phyloP scores from a whole-genome alignment of 345 rosid genomes.

The Xanthoceras sorbifolium region DNA sequence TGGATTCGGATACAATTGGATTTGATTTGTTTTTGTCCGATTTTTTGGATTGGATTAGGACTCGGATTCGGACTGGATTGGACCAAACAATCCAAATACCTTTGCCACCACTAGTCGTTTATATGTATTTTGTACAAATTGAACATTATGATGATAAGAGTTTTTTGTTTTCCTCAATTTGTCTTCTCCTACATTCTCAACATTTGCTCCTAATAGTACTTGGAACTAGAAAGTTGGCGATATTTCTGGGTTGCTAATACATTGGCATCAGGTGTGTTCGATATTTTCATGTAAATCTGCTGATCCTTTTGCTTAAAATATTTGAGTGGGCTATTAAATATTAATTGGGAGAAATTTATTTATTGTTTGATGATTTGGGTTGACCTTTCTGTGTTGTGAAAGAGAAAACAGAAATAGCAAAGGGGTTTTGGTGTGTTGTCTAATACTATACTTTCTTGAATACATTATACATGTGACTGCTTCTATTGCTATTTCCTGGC shows the following conservation, averaged over 20 bases:
- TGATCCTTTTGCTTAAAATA: neutral
- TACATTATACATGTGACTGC: neutral
- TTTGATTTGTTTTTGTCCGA: too few relatives aligned
- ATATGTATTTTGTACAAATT: constrained; percentile 34
- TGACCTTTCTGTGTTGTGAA: neutral
- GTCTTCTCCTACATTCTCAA: neutral
- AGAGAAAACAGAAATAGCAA: too few relatives aligned
- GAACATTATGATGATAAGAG: constrained; percentile 18
- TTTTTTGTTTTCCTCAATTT: neutral
- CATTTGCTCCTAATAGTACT: neutral
- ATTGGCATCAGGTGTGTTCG: neutral
- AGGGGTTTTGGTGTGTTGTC: too few relatives aligned
- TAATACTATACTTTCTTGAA: neutral
- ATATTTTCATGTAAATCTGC: constrained; percentile 12
- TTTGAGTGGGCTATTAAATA: neutral
- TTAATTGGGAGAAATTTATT: neutral
- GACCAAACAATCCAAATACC: too few relatives aligned
- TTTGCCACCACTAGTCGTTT: too few relatives aligned
- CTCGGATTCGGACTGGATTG: too few relatives aligned
- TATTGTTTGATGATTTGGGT: neutral
- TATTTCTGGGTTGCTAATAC: constrained; percentile 8
- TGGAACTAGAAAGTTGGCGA: neutral
- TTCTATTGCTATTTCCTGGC: neutral
- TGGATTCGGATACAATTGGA: too few relatives aligned
- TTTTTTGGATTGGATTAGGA: too few relatives aligned